Percentiles rank a stretch among this genome's conserved stretches.
Conservation (phyloP, 1,284 basidiomycete genomes). For the Ceratobasidium sp. region DNA sequence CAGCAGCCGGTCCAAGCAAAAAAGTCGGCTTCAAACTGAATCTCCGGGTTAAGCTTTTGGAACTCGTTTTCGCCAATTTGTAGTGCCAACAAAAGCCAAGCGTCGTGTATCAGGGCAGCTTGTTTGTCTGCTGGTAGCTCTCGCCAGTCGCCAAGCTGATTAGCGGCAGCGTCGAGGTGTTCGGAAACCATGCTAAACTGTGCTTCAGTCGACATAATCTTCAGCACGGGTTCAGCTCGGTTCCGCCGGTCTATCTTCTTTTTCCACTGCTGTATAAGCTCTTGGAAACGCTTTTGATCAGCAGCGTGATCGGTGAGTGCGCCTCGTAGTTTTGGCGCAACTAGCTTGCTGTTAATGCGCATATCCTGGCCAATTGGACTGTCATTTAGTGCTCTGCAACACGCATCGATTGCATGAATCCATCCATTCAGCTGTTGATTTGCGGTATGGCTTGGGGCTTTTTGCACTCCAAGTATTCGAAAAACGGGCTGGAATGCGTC, state of each 20-base stretch:
- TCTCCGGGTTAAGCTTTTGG: neutral
- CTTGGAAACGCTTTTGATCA: neutral
- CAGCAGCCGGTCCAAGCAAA: conserved; percentile 58
- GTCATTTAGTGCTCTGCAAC: neutral
- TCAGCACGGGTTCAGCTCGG: neutral
- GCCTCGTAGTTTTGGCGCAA: neutral
- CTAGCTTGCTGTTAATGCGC: neutral
- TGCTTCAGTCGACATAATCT: no score
- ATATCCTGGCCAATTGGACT: neutral
- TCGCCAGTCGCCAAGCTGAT: neutral
- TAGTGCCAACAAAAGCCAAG: neutral
- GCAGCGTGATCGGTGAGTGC: conserved; percentile 36
- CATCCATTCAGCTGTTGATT: conserved; percentile 9
- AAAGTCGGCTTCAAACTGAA: neutral
- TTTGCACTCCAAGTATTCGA: conserved; percentile 22
- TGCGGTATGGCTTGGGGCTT: conserved; percentile 15
- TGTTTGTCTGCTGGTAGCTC: conserved; percentile 1
- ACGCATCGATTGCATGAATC: neutral
- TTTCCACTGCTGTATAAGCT: conserved; percentile 8
- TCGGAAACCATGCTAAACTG: no score
- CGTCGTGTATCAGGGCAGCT: neutral
- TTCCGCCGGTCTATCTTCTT: neutral
- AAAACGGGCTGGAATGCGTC: neutral
- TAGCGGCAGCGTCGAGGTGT: neutral
- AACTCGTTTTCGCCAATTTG: neutral